phyloP scores from a whole-genome alignment of 306 rosid genomes.

The Argentina anserina region DNA sequence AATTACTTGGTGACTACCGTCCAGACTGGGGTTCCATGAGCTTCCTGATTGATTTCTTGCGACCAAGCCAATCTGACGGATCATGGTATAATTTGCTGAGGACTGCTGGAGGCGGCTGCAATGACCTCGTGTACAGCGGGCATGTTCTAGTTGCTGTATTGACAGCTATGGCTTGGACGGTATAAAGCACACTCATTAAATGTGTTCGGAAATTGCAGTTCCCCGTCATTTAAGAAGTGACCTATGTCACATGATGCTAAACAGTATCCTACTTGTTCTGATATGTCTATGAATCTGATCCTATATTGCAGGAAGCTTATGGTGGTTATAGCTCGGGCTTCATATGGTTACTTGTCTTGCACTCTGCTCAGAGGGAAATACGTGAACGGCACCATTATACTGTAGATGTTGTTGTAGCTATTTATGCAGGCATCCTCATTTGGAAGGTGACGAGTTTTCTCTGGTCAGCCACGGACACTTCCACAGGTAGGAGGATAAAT shows the following conservation, averaged over 20 bases:
- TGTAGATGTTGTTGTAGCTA: conserved; percentile 80
- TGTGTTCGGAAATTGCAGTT: conserved; percentile 11
- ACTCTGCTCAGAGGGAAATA: conserved; percentile 90
- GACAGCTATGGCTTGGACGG: conserved; percentile 99
- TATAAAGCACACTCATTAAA: conserved; percentile 52
- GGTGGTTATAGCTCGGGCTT: conserved; percentile 87
- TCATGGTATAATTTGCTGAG: conserved; percentile 75
- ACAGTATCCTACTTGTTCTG: conserved; percentile 5
- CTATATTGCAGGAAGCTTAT: conserved; percentile 77
- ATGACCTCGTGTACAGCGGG: conserved; percentile 91
- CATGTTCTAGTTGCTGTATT: conserved; percentile 95
- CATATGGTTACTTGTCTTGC: conserved; percentile 78
- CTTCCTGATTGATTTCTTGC: conserved; percentile 69
- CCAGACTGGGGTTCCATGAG: conserved; percentile 89
- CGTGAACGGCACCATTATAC: conserved; percentile 87
- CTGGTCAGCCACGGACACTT: conserved; percentile 49
- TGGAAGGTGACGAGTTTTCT: conserved; percentile 91
- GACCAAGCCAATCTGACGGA: conserved; percentile 70
- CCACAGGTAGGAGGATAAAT: conserved; percentile 29
- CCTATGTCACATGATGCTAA: conserved; percentile 12
- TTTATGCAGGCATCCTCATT: conserved; percentile 80
- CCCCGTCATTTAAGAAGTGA: not conserved
- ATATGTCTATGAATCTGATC: conserved; percentile 7
- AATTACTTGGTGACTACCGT: conserved; percentile 38
- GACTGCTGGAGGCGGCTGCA: conserved; percentile 96